phyloP scores from a whole-genome alignment of 1,284 basidiomycete species.

The Moesziomyces globuligerus region DNA sequence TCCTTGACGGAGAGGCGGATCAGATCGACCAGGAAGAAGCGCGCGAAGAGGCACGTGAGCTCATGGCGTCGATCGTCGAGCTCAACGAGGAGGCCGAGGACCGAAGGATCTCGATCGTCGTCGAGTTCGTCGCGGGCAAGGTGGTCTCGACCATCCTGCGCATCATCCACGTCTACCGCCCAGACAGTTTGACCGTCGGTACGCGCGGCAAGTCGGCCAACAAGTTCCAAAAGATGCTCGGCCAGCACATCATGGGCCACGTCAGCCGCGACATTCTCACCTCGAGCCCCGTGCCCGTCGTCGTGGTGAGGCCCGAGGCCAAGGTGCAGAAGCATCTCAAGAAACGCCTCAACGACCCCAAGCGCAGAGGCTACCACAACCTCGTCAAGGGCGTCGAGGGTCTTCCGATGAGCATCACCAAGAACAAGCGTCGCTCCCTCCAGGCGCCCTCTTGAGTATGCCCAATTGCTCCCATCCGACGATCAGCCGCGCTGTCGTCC shows the following conservation, averaged over 20 bases:
- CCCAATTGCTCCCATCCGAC: not conserved
- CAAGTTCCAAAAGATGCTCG: slow-evolving; percentile 65
- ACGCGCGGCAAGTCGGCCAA: slow-evolving; percentile 75
- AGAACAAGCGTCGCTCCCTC: slow-evolving; percentile 42
- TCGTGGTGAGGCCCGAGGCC: slow-evolving; percentile 65
- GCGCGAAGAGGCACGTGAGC: slow-evolving; percentile 84
- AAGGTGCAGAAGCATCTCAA: slow-evolving; percentile 65
- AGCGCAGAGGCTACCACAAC: slow-evolving; percentile 62
- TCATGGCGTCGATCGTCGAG: slow-evolving; percentile 83
- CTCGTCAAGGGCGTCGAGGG: slow-evolving; percentile 50
- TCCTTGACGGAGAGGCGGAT: slow-evolving; percentile 82
- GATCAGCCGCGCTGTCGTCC: not conserved
- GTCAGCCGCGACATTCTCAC: slow-evolving; percentile 61
- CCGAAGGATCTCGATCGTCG: slow-evolving; percentile 87
- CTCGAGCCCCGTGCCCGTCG: slow-evolving; percentile 65
- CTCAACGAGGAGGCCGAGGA: slow-evolving; percentile 83
- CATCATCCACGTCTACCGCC: slow-evolving; percentile 91
- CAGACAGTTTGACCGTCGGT: slow-evolving; percentile 92
- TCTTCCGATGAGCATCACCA: slow-evolving; percentile 57
- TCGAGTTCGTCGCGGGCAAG: slow-evolving; percentile 92
- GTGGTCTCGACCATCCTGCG: slow-evolving; percentile 80
- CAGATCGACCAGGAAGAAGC: slow-evolving; percentile 77
- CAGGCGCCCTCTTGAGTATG: slow-evolving; percentile 21
- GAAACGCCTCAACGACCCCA: slow-evolving; percentile 64
- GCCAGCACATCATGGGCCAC: slow-evolving; percentile 60